Percentiles rank a stretch among this genome's conserved stretches.
phyloP scores from a whole-genome alignment of 2,329 filamentous ascomycete genomes.

The Didymella glomerata region DNA sequence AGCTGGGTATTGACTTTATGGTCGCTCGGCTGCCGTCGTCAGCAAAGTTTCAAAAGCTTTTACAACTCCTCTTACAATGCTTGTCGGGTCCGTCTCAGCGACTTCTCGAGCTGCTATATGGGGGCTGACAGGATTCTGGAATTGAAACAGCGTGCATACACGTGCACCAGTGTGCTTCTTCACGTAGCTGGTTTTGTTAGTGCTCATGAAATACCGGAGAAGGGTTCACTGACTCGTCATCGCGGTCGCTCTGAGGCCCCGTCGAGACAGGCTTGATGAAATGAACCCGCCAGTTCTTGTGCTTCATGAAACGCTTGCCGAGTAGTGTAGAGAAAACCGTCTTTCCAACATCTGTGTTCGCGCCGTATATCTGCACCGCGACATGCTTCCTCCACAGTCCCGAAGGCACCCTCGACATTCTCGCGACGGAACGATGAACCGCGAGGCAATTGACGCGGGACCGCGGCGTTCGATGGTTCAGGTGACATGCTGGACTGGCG shows the following conservation, averaged over 20 bases:
- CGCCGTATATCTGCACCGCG: constrained; percentile 79
- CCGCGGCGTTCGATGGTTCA: constrained; percentile 1
- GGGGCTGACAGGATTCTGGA: constrained; percentile 77
- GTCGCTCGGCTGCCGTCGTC: constrained; percentile 33
- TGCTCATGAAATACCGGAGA: no score
- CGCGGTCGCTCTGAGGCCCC: constrained; percentile 72
- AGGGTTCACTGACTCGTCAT: constrained; percentile 66
- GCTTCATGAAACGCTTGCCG: constrained; percentile 50
- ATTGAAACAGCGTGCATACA: constrained; percentile 73
- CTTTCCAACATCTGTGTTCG: constrained; percentile 86
- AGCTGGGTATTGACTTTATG: constrained; percentile 33
- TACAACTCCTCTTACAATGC: constrained; percentile 30
- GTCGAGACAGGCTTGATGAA: constrained; percentile 88
- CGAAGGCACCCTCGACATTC: constrained; percentile 61
- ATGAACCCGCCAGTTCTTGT: constrained; percentile 55
- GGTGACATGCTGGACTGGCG: not conserved
- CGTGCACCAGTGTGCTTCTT: constrained; percentile 64
- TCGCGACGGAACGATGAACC: constrained; percentile 9
- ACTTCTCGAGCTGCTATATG: constrained; percentile 70
- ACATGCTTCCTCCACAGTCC: constrained; percentile 74
- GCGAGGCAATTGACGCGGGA: constrained; percentile 11
- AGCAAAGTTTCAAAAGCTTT: not conserved
- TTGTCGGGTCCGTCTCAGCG: constrained; percentile 54
- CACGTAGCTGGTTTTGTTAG: constrained; percentile 64
- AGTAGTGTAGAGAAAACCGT: constrained; percentile 80